Base-by-base conservation (phyloP, 1,284 basidiomycete genomes). In the Pseudozyma pruni region DNA sequence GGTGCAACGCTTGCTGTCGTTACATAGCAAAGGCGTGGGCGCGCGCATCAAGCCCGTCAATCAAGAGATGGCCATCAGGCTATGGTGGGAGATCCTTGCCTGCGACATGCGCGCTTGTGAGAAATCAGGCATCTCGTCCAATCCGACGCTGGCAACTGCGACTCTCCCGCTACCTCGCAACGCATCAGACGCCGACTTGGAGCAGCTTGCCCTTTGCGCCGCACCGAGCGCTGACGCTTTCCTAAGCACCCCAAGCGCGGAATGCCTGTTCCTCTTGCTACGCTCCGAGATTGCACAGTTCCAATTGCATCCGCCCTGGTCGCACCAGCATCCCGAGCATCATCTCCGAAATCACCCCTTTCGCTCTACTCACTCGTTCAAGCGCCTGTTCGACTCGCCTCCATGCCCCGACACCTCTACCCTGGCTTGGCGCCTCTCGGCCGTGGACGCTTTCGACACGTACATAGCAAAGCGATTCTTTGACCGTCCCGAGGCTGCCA, bases 21-120 rank as follows among this genome's bases (percentile, higher is more conserved):
- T 46, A 8, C 31, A 46, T 22, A 39, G 31, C 19, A 45, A 32
- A 16, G 34, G 34, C 2, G 17, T 19, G 1, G n/a, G 19, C 20
- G 23, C 19, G 7, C 11, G 20, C 13, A 17, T 29, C 40, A 41
- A 25, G 40, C 22, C 40, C n/a, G 27, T 54, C 1, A 22, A 46
- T 13, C 42, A 40, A 20, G 55, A 58, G 31, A 43, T 58, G 42
- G 29, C 20, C 13, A 45, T n/a, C 8, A 31, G 47, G n/a, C 11
- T 58, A 19, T 58, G 55, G 55, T 58, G 55, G 55, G 55, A 58
- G 35, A 19, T 40, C 17, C 45, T 44, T 20, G 17, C 27, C 17
- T 43, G 39, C 32, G 55, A 58, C 27, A 44, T 58, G 41, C 55
- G 55, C 20, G 46, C 55, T 13, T 44, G 40, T 29, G 55, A 58